Base-by-base conservation (phyloP, 1,139 yeast species). In the Waltiozyma sp. region DNA sequence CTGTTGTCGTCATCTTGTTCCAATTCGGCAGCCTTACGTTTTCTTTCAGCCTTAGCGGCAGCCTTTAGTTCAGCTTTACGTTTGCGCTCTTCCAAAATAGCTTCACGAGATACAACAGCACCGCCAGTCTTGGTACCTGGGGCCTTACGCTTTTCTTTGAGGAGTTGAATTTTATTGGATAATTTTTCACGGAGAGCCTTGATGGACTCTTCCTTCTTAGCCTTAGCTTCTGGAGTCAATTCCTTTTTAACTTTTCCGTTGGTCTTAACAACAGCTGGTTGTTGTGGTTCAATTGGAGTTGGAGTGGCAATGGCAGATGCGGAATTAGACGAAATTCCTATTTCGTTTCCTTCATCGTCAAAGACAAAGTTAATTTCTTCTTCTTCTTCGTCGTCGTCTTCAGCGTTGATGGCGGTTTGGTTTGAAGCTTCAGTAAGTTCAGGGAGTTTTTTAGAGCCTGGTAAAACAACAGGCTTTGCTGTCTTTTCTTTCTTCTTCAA, bases 71-170 rank as follows among this genome's bases (percentile, higher is more conserved):
- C 69, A 47, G 65, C 66, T 61, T 62, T 69, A 54, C 60, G 66
- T 57, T 66, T 62, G 56, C 71, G 71, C 59, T 69, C 88, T 42
- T 73, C 83, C 48, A 83, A 63, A 40, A 83, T 81, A 46, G 82
- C 86, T 49, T 82, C 88, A 59, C 93, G 71, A 3, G 89, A 80
- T 47, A 80, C 73, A 13, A 93, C 91, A 0, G 95, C 93, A 24
- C 95, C 95, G 4, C 73, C 70, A 15, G 72, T 78, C 39, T 77
- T 81, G 0, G 91, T 68, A 1, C 97, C 97, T 1, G 93, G 93
- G 0, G 97, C 98, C 57, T 83, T 89, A 57, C 99, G 77, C 62
- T 77, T 84, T 46, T 82, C 91, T 52, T 80, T 77, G 63, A 91
- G 60, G 26, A 64, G 69, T 47, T 69, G 75, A 50, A 91, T 89